Conservation (phyloP, 345 rosid genomes). For the Fremontodendron californicum region DNA sequence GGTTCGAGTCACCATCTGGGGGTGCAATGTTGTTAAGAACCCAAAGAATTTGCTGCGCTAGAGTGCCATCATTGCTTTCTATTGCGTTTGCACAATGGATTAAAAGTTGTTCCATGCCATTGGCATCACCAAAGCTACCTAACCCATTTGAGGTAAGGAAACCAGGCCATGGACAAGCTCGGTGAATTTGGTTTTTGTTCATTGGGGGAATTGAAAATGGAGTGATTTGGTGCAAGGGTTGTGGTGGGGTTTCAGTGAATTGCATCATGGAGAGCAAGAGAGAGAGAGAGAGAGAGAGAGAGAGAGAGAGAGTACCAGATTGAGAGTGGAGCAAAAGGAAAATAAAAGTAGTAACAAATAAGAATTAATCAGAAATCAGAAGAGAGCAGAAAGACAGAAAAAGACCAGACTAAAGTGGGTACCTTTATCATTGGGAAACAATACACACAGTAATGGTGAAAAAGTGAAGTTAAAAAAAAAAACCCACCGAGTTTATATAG, state of each 20-base stretch:
- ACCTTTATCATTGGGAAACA: conserved; percentile 57
- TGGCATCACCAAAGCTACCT: conserved; percentile 61
- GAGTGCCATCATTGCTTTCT: conserved; percentile 71
- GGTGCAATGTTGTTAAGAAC: conserved; percentile 85
- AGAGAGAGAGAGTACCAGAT: conserved; percentile 11
- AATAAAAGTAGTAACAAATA: background rate
- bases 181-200: conserved; percentile 45
- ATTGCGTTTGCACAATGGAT: conserved; percentile 90
- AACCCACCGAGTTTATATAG: background rate
- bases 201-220: conserved; percentile 26
- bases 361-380: conserved; percentile 28
- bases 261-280: conserved; percentile 44
- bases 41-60: conserved; percentile 88
- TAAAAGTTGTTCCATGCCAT: conserved; percentile 83
- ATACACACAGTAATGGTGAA: conserved; percentile 30
- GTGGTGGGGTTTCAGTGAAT: conserved; percentile 58
- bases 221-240: conserved; percentile 31
- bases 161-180: conserved; percentile 66
- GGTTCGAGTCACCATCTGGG: conserved; percentile 82
- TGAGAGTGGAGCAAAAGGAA: background rate
- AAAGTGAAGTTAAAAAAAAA: background rate
- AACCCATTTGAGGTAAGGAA: conserved; percentile 50
- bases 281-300: conserved; percentile 4
- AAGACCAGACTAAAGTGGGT: conserved; percentile 72
- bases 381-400: conserved; percentile 42